Evolutionary conservation across 495 filamentous ascomycete species (phyloP), one percentile per base, ranked within the genome.

Genomic region (Aspergillus funiculosus): DNA sequence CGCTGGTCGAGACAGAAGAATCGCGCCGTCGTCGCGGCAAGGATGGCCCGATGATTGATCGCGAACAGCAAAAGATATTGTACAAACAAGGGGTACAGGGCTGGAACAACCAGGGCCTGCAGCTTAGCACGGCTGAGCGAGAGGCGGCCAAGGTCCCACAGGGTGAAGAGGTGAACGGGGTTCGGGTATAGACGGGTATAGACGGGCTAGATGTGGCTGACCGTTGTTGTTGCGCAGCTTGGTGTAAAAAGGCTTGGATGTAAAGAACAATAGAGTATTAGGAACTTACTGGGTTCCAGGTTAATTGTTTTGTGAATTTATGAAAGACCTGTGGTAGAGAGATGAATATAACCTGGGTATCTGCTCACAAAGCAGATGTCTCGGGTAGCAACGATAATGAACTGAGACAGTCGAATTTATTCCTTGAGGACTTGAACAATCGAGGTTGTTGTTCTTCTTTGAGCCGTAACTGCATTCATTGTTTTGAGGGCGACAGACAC

Each of bases 1-100:
- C 79, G 5, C 61, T 83, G 22, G 53, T 85, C 7, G 81, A 84
- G 64, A 81, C 75, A 21, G 48, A 68, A 47, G 80, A 85, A 58
- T 84, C 80, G 7, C 67, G 71, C 32, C 56, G 65, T 39, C 80
- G 81, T 41, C 77, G 84, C 54, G 68, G 74, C 9, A 72, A 74
- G 57, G 38, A 39, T 15, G 63, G 64, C 1, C 58, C 59, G 1
- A 63, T 56, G 35, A 54, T 58, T 6, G 55, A 56, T 17, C 71
- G 69, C 2, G 60, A 68, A 36, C 46, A 63, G 43, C 68, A 74
- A 52, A 63, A 58, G 52, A 46, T 31, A 3, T 46, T 69, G 10
- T 74, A 71, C 52, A 63, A 63, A 49, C 40, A 56, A 6, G 71
- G 67, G 20, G 61, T 61, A 6, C 58, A 71, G 42, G 67, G 67